Percentiles rank a stretch among this genome's conserved stretches.
These are phyloP conservation scores for Neurospora pannonica DNA, from an alignment of 495 filamentous ascomycete genomes.

Conservation along the genomic window DNA sequence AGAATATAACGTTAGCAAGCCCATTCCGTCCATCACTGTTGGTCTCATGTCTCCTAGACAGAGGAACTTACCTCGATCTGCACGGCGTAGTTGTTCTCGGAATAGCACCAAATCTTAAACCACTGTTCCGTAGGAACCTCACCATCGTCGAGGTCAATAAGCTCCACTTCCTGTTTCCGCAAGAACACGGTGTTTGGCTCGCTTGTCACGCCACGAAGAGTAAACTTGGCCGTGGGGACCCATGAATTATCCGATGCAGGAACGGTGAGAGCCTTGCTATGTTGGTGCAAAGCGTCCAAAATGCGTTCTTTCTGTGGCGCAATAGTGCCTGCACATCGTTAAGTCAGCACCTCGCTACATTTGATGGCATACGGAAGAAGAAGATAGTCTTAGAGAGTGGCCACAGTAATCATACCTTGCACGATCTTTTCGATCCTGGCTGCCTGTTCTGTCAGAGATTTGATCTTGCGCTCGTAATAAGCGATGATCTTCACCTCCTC, in stretches of 20 bases:
- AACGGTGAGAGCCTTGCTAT: constrained; percentile 15
- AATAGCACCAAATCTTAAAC: constrained; percentile 30
- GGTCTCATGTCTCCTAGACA: constrained; percentile 5
- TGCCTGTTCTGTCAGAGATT: constrained; percentile 5
- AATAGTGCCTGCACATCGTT: background rate
- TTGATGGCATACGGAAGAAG: background rate
- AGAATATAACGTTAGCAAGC: background rate
- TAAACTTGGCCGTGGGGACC: constrained; percentile 29
- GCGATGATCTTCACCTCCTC: constrained; percentile 14
- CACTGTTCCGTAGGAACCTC: constrained; percentile 25
- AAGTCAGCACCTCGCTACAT: background rate
- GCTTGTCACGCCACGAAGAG: constrained; percentile 31
- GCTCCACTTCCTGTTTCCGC: constrained; percentile 19
- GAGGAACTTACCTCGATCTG: constrained; percentile 25
- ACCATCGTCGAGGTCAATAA: constrained; percentile 11
- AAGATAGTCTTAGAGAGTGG: background rate
- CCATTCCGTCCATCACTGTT: background rate
- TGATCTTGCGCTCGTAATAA: constrained; percentile 13
- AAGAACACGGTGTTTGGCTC: constrained; percentile 26
- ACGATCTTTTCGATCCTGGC: constrained; percentile 13
- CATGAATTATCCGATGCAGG: constrained; percentile 24
- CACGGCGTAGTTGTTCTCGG: constrained; percentile 16
- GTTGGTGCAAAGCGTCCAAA: background rate
- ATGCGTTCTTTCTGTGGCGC: background rate
- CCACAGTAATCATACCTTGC: constrained; percentile 8